phyloP scores from a whole-genome alignment of 192 early-diverging fungal genomes.

The Podila minutissima region DNA sequence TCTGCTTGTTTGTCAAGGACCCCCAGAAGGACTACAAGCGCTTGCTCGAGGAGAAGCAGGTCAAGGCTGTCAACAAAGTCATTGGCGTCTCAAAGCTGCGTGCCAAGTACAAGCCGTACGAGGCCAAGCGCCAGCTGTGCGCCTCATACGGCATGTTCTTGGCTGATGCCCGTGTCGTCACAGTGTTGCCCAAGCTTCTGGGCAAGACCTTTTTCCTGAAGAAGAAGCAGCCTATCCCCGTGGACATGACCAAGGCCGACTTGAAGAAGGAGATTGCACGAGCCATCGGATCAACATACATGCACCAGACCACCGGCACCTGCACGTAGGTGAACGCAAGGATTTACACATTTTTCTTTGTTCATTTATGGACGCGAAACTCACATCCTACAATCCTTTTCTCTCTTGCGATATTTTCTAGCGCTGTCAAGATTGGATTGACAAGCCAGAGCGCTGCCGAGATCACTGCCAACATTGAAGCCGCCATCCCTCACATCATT shows the following conservation, averaged over 20 bases:
- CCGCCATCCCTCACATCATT: slow-evolving; percentile 66
- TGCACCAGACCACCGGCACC: slow-evolving; percentile 65
- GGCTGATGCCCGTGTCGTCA: slow-evolving; percentile 84
- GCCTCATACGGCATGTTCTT: slow-evolving; percentile 87
- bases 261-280: slow-evolving; percentile 69
- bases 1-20: slow-evolving; percentile 93
- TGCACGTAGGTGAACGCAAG: slow-evolving; percentile 61
- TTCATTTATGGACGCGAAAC: neutral
- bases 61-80: slow-evolving; percentile 75
- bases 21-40: slow-evolving; percentile 83
- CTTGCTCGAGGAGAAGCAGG: slow-evolving; percentile 67
- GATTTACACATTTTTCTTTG: neutral
- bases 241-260: slow-evolving; percentile 70
- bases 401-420: slow-evolving; percentile 20
- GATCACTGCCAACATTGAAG: slow-evolving; percentile 82
- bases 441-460: slow-evolving; percentile 66
- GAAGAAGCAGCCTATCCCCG: slow-evolving; percentile 85
- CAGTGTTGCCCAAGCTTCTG: slow-evolving; percentile 77
- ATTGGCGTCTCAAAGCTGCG: slow-evolving; percentile 82
- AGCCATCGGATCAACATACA: slow-evolving; percentile 71
- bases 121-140: slow-evolving; percentile 81
- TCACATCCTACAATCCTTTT: slow-evolving; percentile 17
- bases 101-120: slow-evolving; percentile 81
- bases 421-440: slow-evolving; percentile 78
- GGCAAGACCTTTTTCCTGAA: slow-evolving; percentile 86